These are phyloP conservation scores for Colletotrichum sp. DNA, from an alignment of 2,329 filamentous ascomycete genomes.

Conservation along the genomic window DNA sequence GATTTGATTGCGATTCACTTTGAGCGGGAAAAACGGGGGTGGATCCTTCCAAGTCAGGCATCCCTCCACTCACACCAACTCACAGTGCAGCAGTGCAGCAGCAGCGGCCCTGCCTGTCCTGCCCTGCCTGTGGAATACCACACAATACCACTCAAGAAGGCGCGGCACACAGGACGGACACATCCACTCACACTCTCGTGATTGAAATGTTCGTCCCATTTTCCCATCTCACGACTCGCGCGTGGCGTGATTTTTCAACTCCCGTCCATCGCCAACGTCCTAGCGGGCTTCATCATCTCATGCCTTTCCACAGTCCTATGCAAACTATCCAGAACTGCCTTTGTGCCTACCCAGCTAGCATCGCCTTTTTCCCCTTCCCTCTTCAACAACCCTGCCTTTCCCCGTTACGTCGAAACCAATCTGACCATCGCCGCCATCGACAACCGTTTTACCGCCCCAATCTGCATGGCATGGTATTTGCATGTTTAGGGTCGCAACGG, in stretches of 20 bases:
- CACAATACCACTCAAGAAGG: not conserved
- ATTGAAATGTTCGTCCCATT: conserved; percentile 17
- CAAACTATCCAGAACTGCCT: not conserved
- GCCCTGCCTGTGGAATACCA: not conserved
- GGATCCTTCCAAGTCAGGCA: not conserved
- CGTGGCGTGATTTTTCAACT: conserved; percentile 15
- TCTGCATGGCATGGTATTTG: not conserved
- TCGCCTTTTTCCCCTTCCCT: not conserved
- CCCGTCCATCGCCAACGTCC: conserved; percentile 1
- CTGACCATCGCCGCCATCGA: not conserved
- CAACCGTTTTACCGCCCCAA: not conserved
- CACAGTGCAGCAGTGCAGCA: not conserved
- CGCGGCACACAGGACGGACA: not conserved
- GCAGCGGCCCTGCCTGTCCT: not conserved
- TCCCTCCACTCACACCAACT: not conserved
- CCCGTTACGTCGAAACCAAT: not conserved
- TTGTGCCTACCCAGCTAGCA: not conserved
- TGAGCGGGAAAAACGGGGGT: conserved; percentile 9
- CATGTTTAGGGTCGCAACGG: not conserved
- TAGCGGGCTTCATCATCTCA: not conserved
- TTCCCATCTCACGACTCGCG: conserved; percentile 10
- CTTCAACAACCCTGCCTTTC: not conserved
- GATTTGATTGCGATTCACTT: conserved; percentile 22
- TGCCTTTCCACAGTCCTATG: not conserved
- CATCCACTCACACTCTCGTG: not conserved